phyloP scores from a whole-genome alignment of 169 alveolate genomes.

The Plasmodium coatneyi region DNA sequence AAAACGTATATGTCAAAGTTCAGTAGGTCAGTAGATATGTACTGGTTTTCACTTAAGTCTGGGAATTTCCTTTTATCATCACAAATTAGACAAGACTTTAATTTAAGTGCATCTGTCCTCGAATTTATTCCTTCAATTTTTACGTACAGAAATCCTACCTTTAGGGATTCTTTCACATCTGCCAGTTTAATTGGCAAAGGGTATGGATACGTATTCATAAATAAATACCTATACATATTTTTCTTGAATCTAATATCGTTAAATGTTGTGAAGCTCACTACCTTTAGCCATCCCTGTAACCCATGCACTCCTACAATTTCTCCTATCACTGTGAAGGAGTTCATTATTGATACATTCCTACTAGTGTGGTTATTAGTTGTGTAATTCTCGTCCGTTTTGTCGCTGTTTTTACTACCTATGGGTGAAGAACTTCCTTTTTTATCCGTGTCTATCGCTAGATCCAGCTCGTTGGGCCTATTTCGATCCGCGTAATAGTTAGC shows the following conservation, averaged over 20 bases:
- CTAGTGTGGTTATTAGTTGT: background rate
- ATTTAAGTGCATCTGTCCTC: slow-evolving; percentile 68
- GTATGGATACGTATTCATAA: slow-evolving; percentile 56
- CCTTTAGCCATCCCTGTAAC: slow-evolving; percentile 39
- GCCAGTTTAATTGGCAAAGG: slow-evolving; percentile 62
- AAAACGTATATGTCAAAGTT: slow-evolving; percentile 56
- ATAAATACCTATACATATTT: slow-evolving; percentile 38
- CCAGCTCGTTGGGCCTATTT: slow-evolving; percentile 29
- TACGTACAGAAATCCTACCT: slow-evolving; percentile 39
- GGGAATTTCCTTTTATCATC: slow-evolving; percentile 72
- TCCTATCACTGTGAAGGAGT: slow-evolving; percentile 61
- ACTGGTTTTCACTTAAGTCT: slow-evolving; percentile 33
- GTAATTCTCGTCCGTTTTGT: background rate
- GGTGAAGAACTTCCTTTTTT: background rate
- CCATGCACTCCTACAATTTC: slow-evolving; percentile 74
- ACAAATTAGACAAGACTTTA: slow-evolving; percentile 60
- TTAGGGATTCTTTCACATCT: slow-evolving; percentile 67
- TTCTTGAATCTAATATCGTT: slow-evolving; percentile 60
- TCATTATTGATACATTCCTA: background rate
- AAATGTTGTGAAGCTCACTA: slow-evolving; percentile 61
- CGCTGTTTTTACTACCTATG: background rate
- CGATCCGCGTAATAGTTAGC: slow-evolving; percentile 31
- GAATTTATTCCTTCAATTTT: slow-evolving; percentile 52
- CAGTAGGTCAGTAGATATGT: slow-evolving; percentile 67
- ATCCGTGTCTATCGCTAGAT: background rate